Evolutionary conservation across 2,329 filamentous ascomycete genomes (phyloP).

Genomic region (Pseudopyricularia cyperi): DNA sequence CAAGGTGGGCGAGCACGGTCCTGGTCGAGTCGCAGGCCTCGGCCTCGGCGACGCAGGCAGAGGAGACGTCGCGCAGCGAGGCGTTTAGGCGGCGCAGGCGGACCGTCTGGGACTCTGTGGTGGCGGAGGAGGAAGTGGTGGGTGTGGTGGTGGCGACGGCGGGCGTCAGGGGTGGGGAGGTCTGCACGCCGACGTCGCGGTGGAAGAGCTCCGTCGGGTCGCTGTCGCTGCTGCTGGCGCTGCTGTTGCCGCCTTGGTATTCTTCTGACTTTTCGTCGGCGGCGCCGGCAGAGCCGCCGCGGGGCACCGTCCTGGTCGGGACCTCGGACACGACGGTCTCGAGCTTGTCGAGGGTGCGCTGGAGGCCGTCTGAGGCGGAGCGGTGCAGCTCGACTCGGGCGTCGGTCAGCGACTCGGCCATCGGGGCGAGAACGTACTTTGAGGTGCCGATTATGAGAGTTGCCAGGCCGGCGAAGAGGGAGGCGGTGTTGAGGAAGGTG

Average conservation of each 20-base stretch:
- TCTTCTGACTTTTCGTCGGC: slow-evolving; percentile 4
- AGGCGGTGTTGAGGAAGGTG: slow-evolving; percentile 45
- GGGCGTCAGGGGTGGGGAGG: slow-evolving; percentile 31
- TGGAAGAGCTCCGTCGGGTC: slow-evolving; percentile 72
- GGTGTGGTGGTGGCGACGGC: slow-evolving; percentile 6
- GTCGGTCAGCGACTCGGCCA: slow-evolving; percentile 37
- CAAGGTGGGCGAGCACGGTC: slow-evolving; percentile 42
- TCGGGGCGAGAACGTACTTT: slow-evolving; percentile 53
- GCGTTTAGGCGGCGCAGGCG: slow-evolving; percentile 28
- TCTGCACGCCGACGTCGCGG: slow-evolving; percentile 70
- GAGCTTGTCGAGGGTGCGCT: slow-evolving; percentile 33
- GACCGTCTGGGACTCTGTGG: slow-evolving; percentile 20
- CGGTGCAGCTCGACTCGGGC: slow-evolving; percentile 39
- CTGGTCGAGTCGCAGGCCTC: slow-evolving; percentile 38
- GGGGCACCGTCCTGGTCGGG: slow-evolving; percentile 25
- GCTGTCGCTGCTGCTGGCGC: slow-evolving; percentile 28
- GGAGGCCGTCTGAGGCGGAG: slow-evolving; percentile 31
- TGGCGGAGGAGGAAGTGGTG: slow-evolving; percentile 6
- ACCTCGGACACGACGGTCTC: slow-evolving; percentile 48
- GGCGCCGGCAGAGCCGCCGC: too few species aligned
- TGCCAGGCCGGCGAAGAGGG: slow-evolving; percentile 43
- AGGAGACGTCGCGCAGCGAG: slow-evolving; percentile 26
- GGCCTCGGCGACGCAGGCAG: slow-evolving; percentile 28
- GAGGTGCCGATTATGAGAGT: slow-evolving; percentile 57
- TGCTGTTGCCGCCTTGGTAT: slow-evolving; percentile 12